Conservation (phyloP, 495 filamentous ascomycete genomes). For the Hypoxylon trugodes region DNA sequence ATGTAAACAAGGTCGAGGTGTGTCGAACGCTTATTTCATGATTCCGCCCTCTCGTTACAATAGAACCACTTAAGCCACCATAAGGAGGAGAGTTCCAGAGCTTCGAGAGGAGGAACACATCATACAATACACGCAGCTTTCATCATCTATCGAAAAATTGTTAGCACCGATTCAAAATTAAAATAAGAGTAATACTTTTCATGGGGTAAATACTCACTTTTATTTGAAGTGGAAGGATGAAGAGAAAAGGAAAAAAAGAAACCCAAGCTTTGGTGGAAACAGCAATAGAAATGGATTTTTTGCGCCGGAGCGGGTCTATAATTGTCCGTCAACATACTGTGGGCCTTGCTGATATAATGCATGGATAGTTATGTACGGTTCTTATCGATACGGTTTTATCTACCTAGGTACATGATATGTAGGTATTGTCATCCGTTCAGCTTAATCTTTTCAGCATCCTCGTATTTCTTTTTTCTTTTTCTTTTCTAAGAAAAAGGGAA, state of each 20-base stretch:
- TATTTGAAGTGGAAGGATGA: constrained; percentile 98
- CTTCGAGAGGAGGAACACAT: constrained; percentile 73
- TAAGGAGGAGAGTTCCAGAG: constrained; percentile 80
- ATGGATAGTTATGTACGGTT: background rate
- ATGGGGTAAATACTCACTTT: constrained; percentile 68
- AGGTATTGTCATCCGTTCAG: too few relatives aligned
- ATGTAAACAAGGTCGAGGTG: constrained; percentile 90
- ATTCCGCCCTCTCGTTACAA: constrained; percentile 70
- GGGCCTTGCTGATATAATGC: background rate
- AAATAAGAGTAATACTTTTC: constrained; percentile 6
- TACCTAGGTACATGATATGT: too few relatives aligned
- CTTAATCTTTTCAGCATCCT: too few relatives aligned
- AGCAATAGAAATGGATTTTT: constrained; percentile 7
- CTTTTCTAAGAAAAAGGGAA: too few relatives aligned
- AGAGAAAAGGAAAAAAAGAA: constrained; percentile 66
- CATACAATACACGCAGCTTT: constrained; percentile 96
- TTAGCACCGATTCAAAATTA: constrained; percentile 53
- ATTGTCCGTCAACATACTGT: constrained; percentile 22
- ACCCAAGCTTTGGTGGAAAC: constrained; percentile 8
- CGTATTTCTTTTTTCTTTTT: too few relatives aligned
- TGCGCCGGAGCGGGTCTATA: constrained; percentile 31
- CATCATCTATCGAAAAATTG: constrained; percentile 79
- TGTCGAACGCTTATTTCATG: constrained; percentile 99
- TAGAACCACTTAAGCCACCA: constrained; percentile 91
- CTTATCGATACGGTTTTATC: too few relatives aligned